These are phyloP conservation scores for Candida montana DNA, from an alignment of 805 yeast genomes.

Conservation along the genomic window DNA sequence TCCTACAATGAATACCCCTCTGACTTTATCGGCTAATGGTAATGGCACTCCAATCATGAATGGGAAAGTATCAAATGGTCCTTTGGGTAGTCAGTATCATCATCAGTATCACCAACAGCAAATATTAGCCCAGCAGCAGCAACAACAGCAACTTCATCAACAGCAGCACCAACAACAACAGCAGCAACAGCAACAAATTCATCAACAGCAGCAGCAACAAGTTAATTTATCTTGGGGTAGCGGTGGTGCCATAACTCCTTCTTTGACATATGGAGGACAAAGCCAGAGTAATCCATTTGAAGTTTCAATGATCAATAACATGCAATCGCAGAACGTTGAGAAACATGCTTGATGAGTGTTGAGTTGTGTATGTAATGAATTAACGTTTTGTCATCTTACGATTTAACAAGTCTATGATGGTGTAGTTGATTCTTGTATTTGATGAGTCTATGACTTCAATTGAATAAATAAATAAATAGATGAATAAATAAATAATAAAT, in stretches of 20 bases:
- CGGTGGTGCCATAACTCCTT: constrained; percentile 1
- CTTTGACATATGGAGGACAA: constrained; percentile 3
- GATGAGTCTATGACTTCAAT: too few species aligned
- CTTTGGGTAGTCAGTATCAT: background rate
- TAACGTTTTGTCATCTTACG: too few species aligned
- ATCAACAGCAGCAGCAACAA: background rate
- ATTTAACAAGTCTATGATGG: too few species aligned
- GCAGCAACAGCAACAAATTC: background rate
- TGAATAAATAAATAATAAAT: constrained; percentile 1
- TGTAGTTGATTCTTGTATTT: too few species aligned
- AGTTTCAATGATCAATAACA: constrained; percentile 16
- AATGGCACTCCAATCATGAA: constrained; percentile 1
- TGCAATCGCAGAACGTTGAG: constrained; percentile 6
- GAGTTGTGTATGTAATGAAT: too few species aligned
- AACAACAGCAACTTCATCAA: background rate
- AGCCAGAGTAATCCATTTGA: constrained; percentile 23
- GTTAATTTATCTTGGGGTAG: background rate
- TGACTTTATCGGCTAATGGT: constrained; percentile 8
- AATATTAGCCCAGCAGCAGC: background rate
- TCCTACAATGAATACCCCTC: constrained; percentile 26
- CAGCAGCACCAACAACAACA: background rate
- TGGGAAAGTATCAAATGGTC: too few species aligned
- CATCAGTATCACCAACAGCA: background rate
- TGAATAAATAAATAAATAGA: background rate
- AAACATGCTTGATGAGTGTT: constrained; percentile 2